Percentiles rank a stretch among this genome's conserved stretches.
Conservation (phyloP, 2,329 filamentous ascomycete species). For the Gaeumannomyces sp. region DNA sequence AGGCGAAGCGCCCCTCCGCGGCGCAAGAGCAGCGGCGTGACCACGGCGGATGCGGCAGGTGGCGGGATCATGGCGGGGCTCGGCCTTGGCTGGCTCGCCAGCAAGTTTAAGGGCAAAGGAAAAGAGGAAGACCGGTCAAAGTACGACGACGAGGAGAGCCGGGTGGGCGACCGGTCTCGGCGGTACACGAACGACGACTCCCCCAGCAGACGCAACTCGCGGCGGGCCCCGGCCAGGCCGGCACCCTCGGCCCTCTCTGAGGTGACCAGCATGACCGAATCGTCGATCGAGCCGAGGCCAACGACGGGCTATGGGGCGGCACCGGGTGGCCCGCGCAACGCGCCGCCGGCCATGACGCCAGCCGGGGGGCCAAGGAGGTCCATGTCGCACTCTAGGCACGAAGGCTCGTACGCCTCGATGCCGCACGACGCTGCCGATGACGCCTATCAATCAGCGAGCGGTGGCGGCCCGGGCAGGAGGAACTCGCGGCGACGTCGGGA, state of each 20-base stretch:
- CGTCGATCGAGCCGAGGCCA: constrained; percentile 34
- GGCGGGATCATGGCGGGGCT: constrained; percentile 55
- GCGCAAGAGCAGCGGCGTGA: constrained; percentile 33
- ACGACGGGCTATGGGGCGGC: constrained; percentile 6
- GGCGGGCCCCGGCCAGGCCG: constrained; percentile 16
- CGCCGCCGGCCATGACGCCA: constrained; percentile 6
- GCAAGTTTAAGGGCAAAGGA: constrained; percentile 57
- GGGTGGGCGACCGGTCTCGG: constrained; percentile 55
- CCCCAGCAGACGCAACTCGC: constrained; percentile 35
- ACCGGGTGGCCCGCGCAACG: constrained; percentile 9
- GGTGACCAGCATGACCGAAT: constrained; percentile 16
- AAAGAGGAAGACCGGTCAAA: constrained; percentile 44
- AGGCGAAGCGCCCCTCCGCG: constrained; percentile 37
- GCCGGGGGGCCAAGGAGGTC: constrained; percentile 21
- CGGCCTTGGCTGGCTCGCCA: constrained; percentile 63
- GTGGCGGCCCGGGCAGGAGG: constrained; percentile 29
- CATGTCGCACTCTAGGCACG: constrained; percentile 34
- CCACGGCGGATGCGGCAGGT: constrained; percentile 31
- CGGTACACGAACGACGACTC: constrained; percentile 62
- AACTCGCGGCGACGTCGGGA: constrained; percentile 41
- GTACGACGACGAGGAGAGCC: constrained; percentile 43
- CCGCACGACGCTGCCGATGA: constrained; percentile 41
- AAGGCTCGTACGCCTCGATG: constrained; percentile 32
- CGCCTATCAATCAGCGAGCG: constrained; percentile 34
- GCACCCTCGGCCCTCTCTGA: constrained; percentile 23